Conservation (phyloP, 2,329 filamentous ascomycete species). For the Colletotrichum sansevieriae region DNA sequence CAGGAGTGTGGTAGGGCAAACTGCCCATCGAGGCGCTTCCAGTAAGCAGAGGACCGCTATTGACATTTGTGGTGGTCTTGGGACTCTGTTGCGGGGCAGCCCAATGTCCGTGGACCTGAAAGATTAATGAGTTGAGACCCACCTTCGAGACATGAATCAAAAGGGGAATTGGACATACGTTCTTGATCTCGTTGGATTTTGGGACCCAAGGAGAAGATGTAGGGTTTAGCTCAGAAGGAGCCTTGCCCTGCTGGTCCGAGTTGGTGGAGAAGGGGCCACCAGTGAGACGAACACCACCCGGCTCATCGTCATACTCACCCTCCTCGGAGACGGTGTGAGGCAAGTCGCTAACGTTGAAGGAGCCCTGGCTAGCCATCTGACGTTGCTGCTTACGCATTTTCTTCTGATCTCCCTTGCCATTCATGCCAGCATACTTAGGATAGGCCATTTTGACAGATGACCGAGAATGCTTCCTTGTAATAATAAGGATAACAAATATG, state of each 20-base stretch:
- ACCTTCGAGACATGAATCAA: background rate
- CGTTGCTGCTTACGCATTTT: conserved; percentile 21
- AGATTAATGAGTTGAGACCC: background rate
- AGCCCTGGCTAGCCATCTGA: conserved; percentile 4
- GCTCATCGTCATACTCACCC: conserved; percentile 27
- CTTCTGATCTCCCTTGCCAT: conserved; percentile 5
- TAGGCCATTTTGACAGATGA: conserved; percentile 12
- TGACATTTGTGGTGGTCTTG: background rate
- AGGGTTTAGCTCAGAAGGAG: conserved; percentile 34
- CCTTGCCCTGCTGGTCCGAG: background rate
- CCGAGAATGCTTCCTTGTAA: background rate
- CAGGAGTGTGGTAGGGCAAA: conserved; percentile 13
- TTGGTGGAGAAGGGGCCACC: background rate
- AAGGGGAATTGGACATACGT: conserved; percentile 13
- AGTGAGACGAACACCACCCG: conserved; percentile 33
- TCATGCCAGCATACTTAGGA: conserved; percentile 7
- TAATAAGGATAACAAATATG: conserved; percentile 5
- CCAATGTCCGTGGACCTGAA: conserved; percentile 1
- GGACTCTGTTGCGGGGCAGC: background rate
- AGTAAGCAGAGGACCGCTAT: conserved; percentile 24
- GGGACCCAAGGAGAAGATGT: conserved; percentile 38
- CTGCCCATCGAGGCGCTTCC: conserved; percentile 32
- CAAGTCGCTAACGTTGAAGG: conserved; percentile 1
- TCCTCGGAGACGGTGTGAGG: conserved; percentile 21
- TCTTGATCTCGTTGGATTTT: background rate